phyloP scores from a whole-genome alignment of 306 rosid species.

The Erythrophleum fordii region DNA sequence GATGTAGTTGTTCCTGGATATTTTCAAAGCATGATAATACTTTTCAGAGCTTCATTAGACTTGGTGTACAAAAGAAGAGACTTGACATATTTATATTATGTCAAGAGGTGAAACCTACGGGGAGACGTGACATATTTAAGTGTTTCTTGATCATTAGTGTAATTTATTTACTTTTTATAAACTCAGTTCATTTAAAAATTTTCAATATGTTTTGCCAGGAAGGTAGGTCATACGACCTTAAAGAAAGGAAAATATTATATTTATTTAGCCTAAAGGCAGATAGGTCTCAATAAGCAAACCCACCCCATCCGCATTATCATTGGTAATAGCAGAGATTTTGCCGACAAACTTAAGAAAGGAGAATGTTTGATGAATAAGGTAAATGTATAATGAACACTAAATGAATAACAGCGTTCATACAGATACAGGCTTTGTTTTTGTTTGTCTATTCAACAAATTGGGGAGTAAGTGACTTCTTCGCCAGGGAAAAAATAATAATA shows the following conservation, averaged over 20 bases:
- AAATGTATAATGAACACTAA: background rate
- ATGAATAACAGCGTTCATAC: background rate
- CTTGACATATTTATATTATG: background rate
- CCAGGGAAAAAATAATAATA: conserved; percentile 27
- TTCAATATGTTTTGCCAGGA: background rate
- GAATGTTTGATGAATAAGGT: conserved; percentile 11
- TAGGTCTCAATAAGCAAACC: conserved; percentile 5
- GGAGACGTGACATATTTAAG: background rate
- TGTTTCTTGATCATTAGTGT: background rate
- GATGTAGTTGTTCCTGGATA: conserved; percentile 7
- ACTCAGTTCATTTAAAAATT: background rate
- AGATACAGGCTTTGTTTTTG: conserved; percentile 18
- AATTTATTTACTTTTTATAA: background rate
- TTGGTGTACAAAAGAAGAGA: background rate
- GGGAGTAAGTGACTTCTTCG: conserved; percentile 33
- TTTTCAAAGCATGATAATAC: background rate
- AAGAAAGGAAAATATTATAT: background rate
- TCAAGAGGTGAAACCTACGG: background rate
- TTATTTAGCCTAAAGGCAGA: background rate
- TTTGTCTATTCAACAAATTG: conserved; percentile 32
- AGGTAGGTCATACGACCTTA: background rate
- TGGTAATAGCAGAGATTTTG: background rate
- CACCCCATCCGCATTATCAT: background rate
- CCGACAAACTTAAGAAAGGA: background rate
- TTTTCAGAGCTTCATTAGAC: background rate